Percentiles rank a stretch among this genome's conserved stretches.
Conservation (phyloP, 1,284 basidiomycete species). For the Irpex rosettiformis region DNA sequence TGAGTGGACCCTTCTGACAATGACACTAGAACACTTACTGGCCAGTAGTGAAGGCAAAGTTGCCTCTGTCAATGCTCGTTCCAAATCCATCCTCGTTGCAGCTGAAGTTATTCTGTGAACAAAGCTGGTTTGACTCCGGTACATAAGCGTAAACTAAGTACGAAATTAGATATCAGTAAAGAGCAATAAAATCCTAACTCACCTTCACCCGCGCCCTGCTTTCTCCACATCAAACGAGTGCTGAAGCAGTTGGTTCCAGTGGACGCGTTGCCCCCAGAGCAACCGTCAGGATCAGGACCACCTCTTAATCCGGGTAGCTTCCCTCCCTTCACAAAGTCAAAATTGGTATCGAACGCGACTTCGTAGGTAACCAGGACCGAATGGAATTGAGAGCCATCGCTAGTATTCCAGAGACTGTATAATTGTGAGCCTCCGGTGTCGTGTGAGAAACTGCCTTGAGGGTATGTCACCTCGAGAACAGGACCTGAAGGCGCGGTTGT, state of each 20-base stretch:
- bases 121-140: slow-evolving; percentile 24
- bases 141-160: slow-evolving; percentile 34
- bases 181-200: slow-evolving; percentile 1
- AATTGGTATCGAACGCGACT: slow-evolving; percentile 59
- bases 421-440: slow-evolving; percentile 63
- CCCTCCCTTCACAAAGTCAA: slow-evolving; percentile 46
- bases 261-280: slow-evolving; percentile 38
- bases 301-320: slow-evolving; percentile 47
- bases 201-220: slow-evolving; percentile 40
- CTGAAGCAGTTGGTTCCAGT: slow-evolving; percentile 44
- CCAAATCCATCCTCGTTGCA: slow-evolving; percentile 42
- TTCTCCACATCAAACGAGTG: slow-evolving; percentile 45
- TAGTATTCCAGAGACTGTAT: slow-evolving; percentile 61
- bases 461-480: slow-evolving; percentile 65
- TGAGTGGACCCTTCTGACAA: background rate
- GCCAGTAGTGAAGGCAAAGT: slow-evolving; percentile 40
- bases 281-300: slow-evolving; percentile 35
- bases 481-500: slow-evolving; percentile 38
- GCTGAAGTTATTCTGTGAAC: slow-evolving; percentile 21
- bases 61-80: slow-evolving; percentile 37
- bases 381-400: slow-evolving; percentile 48
- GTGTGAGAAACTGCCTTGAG: slow-evolving; percentile 55
- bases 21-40: slow-evolving; percentile 38
- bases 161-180: background rate
- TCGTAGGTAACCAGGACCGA: slow-evolving; percentile 71